phyloP scores from a whole-genome alignment of 306 rosid genomes.

The Rosa rugosa region DNA sequence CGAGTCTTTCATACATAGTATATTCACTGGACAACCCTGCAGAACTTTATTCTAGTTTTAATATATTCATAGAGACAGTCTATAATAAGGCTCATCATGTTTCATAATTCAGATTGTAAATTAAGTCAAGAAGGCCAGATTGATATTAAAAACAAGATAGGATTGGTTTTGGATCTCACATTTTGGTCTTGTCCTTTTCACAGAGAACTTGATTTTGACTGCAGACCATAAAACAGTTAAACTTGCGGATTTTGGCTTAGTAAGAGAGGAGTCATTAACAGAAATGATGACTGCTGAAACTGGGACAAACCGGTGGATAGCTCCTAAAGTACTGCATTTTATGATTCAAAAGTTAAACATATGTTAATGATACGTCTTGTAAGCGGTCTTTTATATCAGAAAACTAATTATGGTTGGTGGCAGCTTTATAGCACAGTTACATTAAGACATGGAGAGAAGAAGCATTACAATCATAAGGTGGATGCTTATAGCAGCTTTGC shows the following conservation, averaged over 20 bases:
- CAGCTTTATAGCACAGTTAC: no score
- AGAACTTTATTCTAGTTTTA: neutral
- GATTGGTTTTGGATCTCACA: no score
- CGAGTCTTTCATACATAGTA: conserved; percentile 14
- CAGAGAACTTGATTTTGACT: no score
- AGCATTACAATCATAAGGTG: conserved; percentile 61
- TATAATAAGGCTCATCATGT: neutral
- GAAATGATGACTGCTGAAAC: no score
- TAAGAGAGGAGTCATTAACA: no score
- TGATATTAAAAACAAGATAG: conserved; percentile 57
- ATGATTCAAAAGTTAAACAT: conserved; percentile 13
- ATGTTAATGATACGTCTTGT: neutral
- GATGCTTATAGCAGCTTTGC: conserved; percentile 98
- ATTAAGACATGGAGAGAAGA: no score
- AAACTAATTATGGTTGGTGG: no score
- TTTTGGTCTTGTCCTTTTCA: no score
- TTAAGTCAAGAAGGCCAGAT: conserved; percentile 55
- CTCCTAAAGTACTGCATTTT: conserved; percentile 53
- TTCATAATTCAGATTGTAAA: conserved; percentile 49
- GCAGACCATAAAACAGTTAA: no score
- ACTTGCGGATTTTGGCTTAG: no score
- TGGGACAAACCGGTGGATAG: no score
- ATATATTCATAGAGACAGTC: neutral
- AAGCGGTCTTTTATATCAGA: no score
- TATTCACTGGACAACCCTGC: neutral